These are phyloP conservation scores for Pythium utonaiense DNA, from an alignment of 352 stramenopile species.

Conservation along the genomic window DNA sequence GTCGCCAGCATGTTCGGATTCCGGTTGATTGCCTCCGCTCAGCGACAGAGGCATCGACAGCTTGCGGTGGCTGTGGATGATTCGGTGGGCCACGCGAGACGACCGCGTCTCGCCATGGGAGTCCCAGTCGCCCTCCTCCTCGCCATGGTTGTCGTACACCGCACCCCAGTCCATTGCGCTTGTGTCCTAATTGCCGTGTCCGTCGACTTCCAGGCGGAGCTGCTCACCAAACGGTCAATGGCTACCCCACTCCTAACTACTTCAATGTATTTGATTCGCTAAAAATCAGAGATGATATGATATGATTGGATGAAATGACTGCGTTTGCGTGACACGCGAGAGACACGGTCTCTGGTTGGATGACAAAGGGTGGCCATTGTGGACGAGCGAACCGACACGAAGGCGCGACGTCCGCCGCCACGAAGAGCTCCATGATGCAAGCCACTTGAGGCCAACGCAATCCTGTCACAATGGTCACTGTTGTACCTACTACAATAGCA, in stretches of 20 bases:
- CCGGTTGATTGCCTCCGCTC: slow-evolving; percentile 8
- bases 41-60: slow-evolving; percentile 45
- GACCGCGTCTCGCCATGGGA: slow-evolving; percentile 72
- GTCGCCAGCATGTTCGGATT: background rate
- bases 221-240: background rate
- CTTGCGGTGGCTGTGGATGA: slow-evolving; percentile 64
- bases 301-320: background rate
- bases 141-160: slow-evolving; percentile 71
- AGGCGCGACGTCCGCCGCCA: too few species aligned
- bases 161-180: slow-evolving; percentile 70
- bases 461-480: background rate
- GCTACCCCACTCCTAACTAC: background rate
- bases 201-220: background rate
- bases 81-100: slow-evolving; percentile 58
- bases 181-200: background rate
- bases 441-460: background rate
- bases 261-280: slow-evolving; percentile 1
- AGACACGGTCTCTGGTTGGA: background rate
- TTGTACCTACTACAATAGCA: too few species aligned
- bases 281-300: background rate
- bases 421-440: background rate
- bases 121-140: slow-evolving; percentile 57
- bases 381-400: too few species aligned
- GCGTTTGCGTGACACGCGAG: background rate
- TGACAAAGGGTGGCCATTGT: background rate